Conservation (phyloP, 306 rosid species). For the Vicia faba region DNA sequence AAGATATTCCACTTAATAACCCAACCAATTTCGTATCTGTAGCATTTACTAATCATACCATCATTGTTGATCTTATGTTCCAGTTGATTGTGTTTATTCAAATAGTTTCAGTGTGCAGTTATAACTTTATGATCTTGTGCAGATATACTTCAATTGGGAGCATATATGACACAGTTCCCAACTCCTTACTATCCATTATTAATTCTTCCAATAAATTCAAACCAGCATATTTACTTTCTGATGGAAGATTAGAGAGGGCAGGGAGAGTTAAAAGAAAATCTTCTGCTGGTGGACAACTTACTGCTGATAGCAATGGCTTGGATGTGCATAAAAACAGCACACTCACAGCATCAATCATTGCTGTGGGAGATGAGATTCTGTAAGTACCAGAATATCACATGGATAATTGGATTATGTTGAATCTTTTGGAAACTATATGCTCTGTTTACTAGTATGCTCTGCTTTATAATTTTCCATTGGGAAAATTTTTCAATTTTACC, state of each 20-base stretch:
- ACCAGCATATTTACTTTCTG: conserved; percentile 89
- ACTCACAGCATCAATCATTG: conserved; percentile 73
- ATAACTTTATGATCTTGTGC: conserved; percentile 41
- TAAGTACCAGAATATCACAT: conserved; percentile 56
- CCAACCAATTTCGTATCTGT: background rate
- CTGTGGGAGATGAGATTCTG: conserved; percentile 97
- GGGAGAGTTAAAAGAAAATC: conserved; percentile 80
- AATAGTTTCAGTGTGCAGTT: conserved; percentile 9
- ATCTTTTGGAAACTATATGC: conserved; percentile 23
- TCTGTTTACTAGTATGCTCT: conserved; percentile 14
- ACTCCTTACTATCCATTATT: conserved; percentile 61
- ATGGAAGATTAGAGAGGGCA: conserved; percentile 95
- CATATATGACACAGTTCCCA: conserved; percentile 84
- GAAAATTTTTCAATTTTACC: conserved; percentile 14
- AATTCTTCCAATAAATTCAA: conserved; percentile 58
- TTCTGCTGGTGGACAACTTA: conserved; percentile 44
- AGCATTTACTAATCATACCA: conserved; percentile 31
- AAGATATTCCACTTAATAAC: conserved; percentile 7
- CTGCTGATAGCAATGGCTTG: conserved; percentile 63
- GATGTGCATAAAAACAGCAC: conserved; percentile 59
- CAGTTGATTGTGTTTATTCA: conserved; percentile 29
- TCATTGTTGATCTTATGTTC: conserved; percentile 33
- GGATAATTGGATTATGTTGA: conserved; percentile 25
- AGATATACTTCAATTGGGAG: conserved; percentile 97
- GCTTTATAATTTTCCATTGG: conserved; percentile 18